A percentile compares a stretch with the other conserved stretches of the same genome.
Conservation (phyloP, 306 rosid species). For the Rosa persica region DNA sequence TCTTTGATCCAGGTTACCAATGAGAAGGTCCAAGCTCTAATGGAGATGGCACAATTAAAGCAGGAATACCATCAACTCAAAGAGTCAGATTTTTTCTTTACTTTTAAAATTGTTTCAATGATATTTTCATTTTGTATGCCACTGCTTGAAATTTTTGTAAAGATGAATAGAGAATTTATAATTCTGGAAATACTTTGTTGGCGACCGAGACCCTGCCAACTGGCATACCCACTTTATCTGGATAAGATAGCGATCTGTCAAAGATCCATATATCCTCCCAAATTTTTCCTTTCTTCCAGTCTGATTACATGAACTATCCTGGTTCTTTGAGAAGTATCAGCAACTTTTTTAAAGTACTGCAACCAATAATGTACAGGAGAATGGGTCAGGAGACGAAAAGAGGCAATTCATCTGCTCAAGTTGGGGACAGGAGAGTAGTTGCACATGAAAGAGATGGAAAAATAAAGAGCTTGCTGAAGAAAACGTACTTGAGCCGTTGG, state of each 20-base stretch:
- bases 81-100: conserved; percentile 54
- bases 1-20: conserved; percentile 73
- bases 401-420: conserved; percentile 39
- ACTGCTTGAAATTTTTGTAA: background rate
- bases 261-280: background rate
- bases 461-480: conserved; percentile 74
- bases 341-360: conserved; percentile 15
- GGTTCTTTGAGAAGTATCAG: background rate
- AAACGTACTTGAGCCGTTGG: conserved; percentile 83
- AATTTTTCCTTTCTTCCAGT: background rate
- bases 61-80: conserved; percentile 72
- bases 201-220: background rate
- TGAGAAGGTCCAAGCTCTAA: conserved; percentile 89
- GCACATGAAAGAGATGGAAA: conserved; percentile 62
- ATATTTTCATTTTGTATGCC: background rate
- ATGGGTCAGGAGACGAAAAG: conserved; percentile 38
- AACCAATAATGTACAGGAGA: conserved; percentile 52
- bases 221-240: background rate
- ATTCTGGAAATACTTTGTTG: background rate
- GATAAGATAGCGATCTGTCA: background rate
- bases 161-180: background rate
- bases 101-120: conserved; percentile 17
- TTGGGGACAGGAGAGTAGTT: conserved; percentile 46
- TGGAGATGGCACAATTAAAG: conserved; percentile 86
- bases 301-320: background rate